phyloP scores from a whole-genome alignment of 768 basidiomycete genomes.

The Boletus subcaerulescens region DNA sequence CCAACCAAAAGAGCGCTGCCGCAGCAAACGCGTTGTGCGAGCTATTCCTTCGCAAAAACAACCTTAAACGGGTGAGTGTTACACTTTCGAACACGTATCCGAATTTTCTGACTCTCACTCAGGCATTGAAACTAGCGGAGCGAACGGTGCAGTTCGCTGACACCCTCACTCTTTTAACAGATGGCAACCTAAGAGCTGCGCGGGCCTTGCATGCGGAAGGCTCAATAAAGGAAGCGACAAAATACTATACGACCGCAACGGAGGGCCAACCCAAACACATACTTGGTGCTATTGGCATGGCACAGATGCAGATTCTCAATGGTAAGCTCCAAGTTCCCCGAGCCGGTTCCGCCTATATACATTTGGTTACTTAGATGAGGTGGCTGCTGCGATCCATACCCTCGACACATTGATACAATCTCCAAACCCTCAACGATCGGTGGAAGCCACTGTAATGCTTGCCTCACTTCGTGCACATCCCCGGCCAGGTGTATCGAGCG shows the following conservation, averaged over 20 bases:
- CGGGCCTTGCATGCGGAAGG: constrained; percentile 77
- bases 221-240: constrained; percentile 57
- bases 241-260: constrained; percentile 64
- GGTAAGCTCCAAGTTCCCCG: constrained; percentile 45
- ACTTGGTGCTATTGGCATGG: constrained; percentile 78
- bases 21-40: constrained; percentile 84
- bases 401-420: constrained; percentile 74
- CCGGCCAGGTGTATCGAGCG: constrained; percentile 72
- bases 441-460: constrained; percentile 86
- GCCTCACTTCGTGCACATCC: constrained; percentile 85
- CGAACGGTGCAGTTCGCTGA: constrained; percentile 93
- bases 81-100: background rate
- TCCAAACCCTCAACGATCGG: constrained; percentile 59
- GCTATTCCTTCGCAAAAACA: constrained; percentile 70
- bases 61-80: constrained; percentile 51
- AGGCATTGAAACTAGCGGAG: constrained; percentile 93
- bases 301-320: constrained; percentile 81
- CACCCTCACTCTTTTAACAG: constrained; percentile 77
- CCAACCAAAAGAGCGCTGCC: constrained; percentile 67
- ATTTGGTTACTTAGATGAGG: constrained; percentile 57
- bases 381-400: constrained; percentile 80
- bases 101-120: background rate
- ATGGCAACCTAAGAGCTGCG: constrained; percentile 82
- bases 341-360: background rate
- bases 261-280: constrained; percentile 73